A percentile compares a stretch with the other conserved stretches of the same genome.
Evolutionary conservation across 768 basidiomycete species (phyloP).

Genomic region (Pleurotus cornucopiae): DNA sequence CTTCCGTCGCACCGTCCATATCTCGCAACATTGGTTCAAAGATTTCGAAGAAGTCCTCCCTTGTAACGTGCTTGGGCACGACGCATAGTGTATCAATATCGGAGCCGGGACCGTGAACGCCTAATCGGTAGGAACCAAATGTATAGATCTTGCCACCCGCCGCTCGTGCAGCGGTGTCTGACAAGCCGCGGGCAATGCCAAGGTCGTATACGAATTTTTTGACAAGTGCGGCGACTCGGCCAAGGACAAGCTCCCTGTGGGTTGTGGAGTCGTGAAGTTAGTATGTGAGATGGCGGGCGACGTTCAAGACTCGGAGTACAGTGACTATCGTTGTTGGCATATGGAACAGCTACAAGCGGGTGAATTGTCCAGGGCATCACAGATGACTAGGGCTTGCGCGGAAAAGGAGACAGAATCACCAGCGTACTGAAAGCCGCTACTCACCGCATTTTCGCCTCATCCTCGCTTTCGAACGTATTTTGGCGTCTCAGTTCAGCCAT

Average conservation of each 20-base stretch:
- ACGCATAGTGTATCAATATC: slow-evolving; percentile 99
- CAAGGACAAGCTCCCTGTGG: slow-evolving; percentile 87
- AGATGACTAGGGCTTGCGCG: neutral
- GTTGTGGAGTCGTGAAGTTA: slow-evolving; percentile 4
- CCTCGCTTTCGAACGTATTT: slow-evolving; percentile 85
- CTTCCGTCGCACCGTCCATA: slow-evolving; percentile 79
- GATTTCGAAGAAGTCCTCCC: slow-evolving; percentile 92
- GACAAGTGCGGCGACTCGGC: slow-evolving; percentile 82
- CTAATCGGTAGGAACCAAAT: slow-evolving; percentile 96
- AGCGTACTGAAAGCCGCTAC: slow-evolving; percentile 18
- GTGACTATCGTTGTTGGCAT: neutral
- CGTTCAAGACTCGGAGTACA: neutral
- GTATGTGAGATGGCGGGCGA: neutral
- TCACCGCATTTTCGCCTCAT: slow-evolving; percentile 86
- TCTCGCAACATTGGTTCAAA: slow-evolving; percentile 88
- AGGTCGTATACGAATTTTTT: slow-evolving; percentile 90
- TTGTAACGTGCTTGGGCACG: slow-evolving; percentile 92
- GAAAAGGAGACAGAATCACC: neutral
- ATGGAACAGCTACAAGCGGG: neutral
- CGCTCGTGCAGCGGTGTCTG: slow-evolving; percentile 80
- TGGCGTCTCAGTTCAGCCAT: slow-evolving; percentile 89
- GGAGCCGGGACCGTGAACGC: slow-evolving; percentile 91
- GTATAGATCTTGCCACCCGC: slow-evolving; percentile 99
- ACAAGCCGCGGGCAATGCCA: slow-evolving; percentile 74
- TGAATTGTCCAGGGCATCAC: neutral